Evolutionary conservation across 2,329 filamentous ascomycete genomes (phyloP).

Genomic region (Colletotrichum lini): DNA sequence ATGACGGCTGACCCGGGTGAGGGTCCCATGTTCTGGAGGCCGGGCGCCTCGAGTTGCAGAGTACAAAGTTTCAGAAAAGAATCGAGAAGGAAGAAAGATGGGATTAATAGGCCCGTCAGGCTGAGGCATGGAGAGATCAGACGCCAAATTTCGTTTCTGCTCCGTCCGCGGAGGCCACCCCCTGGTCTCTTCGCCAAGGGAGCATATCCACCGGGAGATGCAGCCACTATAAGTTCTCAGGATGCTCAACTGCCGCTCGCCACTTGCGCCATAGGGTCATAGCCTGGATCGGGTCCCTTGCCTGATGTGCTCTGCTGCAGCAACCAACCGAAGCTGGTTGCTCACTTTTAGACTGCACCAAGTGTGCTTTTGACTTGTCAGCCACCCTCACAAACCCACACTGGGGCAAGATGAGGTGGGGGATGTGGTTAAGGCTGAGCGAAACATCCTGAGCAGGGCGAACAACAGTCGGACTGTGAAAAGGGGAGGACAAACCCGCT

Average conservation of each 20-base stretch:
- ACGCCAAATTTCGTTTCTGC: conserved; percentile 39
- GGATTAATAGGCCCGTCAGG: conserved; percentile 19
- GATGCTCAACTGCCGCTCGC: conserved; percentile 31
- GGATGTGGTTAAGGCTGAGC: not conserved
- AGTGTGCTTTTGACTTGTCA: not conserved
- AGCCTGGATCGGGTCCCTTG: conserved; percentile 31
- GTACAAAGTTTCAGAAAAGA: conserved; percentile 34
- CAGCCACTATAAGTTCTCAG: conserved; percentile 4
- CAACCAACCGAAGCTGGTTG: not conserved
- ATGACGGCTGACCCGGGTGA: conserved; percentile 5
- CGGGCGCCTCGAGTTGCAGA: conserved; percentile 25
- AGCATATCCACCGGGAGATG: conserved; percentile 3
- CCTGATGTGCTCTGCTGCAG: not conserved
- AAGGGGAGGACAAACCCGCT: not conserved
- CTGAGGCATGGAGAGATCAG: conserved; percentile 25
- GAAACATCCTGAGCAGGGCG: conserved; percentile 1
- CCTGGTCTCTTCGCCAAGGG: conserved; percentile 9
- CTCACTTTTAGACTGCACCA: too few relatives aligned
- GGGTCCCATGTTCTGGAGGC: conserved; percentile 8
- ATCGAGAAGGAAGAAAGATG: conserved; percentile 10
- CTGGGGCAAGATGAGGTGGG: not conserved
- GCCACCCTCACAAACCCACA: not conserved
- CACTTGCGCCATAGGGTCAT: conserved; percentile 20
- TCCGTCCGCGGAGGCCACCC: conserved; percentile 9
- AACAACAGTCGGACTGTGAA: conserved; percentile 2